phyloP scores from a whole-genome alignment of 306 rosid genomes.

The Vicia sativa region DNA sequence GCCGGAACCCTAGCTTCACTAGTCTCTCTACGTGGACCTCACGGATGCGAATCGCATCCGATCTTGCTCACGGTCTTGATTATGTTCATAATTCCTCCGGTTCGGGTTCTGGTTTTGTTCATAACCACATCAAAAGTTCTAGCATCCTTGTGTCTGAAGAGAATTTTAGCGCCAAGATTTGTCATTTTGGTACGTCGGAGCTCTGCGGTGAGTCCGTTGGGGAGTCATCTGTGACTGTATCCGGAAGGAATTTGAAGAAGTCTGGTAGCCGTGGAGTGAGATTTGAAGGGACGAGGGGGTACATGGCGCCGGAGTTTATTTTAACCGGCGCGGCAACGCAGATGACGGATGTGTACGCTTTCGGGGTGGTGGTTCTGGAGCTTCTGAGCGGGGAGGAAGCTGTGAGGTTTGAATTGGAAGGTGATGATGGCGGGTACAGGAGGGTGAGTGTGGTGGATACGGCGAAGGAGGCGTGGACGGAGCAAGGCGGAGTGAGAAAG shows the following conservation, averaged over 20 bases:
- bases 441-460: slow-evolving; percentile 75
- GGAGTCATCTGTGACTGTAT: neutral
- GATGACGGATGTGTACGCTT: slow-evolving; percentile 84
- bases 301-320: slow-evolving; percentile 88
- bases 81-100: slow-evolving; percentile 83
- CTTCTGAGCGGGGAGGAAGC: slow-evolving; percentile 77
- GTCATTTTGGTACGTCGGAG: slow-evolving; percentile 89
- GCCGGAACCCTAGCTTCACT: slow-evolving; percentile 75
- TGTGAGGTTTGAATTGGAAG: slow-evolving; percentile 54
- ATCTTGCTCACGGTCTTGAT: slow-evolving; percentile 89
- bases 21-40: slow-evolving; percentile 72
- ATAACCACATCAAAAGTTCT: slow-evolving; percentile 81
- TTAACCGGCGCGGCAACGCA: slow-evolving; percentile 62
- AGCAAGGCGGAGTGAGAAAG: slow-evolving; percentile 53
- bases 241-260: slow-evolving; percentile 22
- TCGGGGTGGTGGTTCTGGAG: slow-evolving; percentile 87
- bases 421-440: slow-evolving; percentile 48
- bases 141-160: slow-evolving; percentile 61
- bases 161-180: slow-evolving; percentile 56
- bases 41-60: slow-evolving; percentile 80
- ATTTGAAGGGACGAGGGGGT: slow-evolving; percentile 85
- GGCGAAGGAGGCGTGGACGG: slow-evolving; percentile 59
- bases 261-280: slow-evolving; percentile 51
- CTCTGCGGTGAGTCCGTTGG: slow-evolving; percentile 61
- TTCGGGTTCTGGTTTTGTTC: slow-evolving; percentile 55